Evolutionary conservation across 2,329 filamentous ascomycete genomes (phyloP).

Genomic region (Aureobasidium sp.): DNA sequence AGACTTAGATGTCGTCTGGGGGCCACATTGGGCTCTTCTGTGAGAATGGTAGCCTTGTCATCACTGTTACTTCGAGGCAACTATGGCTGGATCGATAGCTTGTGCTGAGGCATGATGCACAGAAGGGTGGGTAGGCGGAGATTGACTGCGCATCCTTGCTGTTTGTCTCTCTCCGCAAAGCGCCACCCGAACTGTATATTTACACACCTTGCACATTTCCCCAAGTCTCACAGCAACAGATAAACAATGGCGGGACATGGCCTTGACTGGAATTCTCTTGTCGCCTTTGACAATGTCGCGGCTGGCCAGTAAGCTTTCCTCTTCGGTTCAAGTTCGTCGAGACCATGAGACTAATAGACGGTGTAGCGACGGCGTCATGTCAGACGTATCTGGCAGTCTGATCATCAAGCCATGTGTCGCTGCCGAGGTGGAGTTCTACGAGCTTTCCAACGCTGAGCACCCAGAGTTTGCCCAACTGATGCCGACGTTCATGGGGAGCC

Average conservation of each 20-base stretch:
- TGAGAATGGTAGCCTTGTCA: neutral
- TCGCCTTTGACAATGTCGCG: slow-evolving; percentile 66
- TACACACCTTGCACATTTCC: neutral
- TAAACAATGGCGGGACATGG: slow-evolving; percentile 30
- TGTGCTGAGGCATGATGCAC: neutral
- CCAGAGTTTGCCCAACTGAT: slow-evolving; percentile 71
- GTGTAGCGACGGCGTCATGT: slow-evolving; percentile 77
- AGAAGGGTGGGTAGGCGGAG: neutral
- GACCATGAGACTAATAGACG: slow-evolving; percentile 3
- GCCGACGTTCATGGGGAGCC: slow-evolving; percentile 74
- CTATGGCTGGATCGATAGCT: no score
- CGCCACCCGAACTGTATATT: neutral
- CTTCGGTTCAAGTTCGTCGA: no score
- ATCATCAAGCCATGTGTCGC: slow-evolving; percentile 91
- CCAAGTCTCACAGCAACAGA: neutral
- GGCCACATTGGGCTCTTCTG: no score
- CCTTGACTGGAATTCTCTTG: slow-evolving; percentile 53
- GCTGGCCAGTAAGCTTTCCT: slow-evolving; percentile 71
- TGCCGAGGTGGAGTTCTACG: slow-evolving; percentile 83
- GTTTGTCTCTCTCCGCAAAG: neutral
- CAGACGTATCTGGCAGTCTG: slow-evolving; percentile 70
- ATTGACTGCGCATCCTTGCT: neutral
- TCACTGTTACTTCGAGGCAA: neutral
- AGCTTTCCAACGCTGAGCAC: slow-evolving; percentile 58
- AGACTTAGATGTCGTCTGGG: neutral